Conservation (phyloP, 768 basidiomycete species). For the Mycena pura region DNA sequence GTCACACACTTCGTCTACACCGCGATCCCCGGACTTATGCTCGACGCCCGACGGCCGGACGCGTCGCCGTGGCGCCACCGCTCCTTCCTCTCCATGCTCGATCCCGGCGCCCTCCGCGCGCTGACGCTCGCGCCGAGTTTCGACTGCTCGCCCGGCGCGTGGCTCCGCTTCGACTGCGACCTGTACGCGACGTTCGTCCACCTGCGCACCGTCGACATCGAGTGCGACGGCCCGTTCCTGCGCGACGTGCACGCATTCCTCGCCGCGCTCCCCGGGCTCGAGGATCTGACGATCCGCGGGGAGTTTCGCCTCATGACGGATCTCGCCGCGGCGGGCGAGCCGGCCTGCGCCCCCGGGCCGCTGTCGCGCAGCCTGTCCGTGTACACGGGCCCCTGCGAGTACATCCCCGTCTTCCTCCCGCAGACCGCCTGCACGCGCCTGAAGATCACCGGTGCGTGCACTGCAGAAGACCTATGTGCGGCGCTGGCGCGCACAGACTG, state of each 20-base stretch:
- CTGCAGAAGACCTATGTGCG: not conserved
- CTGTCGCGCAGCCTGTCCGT: not conserved
- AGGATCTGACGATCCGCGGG: slow-evolving; percentile 1
- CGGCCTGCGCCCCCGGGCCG: not conserved
- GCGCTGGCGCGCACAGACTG: not conserved
- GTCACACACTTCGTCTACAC: slow-evolving; percentile 12
- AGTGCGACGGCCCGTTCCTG: slow-evolving; percentile 18
- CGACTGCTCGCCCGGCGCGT: slow-evolving; percentile 16
- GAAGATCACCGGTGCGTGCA: not conserved
- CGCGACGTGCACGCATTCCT: slow-evolving; percentile 7
- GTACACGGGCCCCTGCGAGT: slow-evolving; percentile 7
- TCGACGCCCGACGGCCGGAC: not conserved
- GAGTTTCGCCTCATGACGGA: not conserved
- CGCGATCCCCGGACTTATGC: slow-evolving; percentile 5
- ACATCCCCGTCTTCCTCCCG: slow-evolving; percentile 6
- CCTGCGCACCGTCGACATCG: slow-evolving; percentile 5
- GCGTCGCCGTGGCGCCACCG: no score
- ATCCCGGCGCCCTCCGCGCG: not conserved
- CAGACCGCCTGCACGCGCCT: not conserved
- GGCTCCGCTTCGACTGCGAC: slow-evolving; percentile 11
- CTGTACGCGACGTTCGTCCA: not conserved
- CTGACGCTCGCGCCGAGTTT: slow-evolving; percentile 10
- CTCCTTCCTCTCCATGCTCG: slow-evolving; percentile 15
- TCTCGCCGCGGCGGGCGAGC: no score
- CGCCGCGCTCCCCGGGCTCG: slow-evolving; percentile 2